These are phyloP conservation scores for Tetraselmis chui DNA, from an alignment of 139 green algal species.

Conservation along the genomic window DNA sequence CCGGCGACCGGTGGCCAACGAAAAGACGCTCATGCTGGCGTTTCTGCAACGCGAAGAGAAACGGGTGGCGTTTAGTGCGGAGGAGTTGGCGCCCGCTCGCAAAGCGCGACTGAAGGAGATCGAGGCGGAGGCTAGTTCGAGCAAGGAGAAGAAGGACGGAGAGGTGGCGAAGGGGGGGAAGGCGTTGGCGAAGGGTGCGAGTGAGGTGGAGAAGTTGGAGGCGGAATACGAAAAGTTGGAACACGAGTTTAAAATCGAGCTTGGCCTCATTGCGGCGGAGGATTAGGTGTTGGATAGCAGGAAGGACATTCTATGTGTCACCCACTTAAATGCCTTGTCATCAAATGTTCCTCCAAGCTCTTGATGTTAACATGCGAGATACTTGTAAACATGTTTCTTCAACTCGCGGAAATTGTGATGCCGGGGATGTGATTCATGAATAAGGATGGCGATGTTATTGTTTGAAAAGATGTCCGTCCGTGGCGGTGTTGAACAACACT, in stretches of 20 bases:
- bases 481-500: too few relatives aligned
- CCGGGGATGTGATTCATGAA: too few relatives aligned
- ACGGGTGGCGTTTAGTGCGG: neutral
- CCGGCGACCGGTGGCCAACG: slow-evolving; percentile 53
- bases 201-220: neutral
- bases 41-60: slow-evolving; percentile 51
- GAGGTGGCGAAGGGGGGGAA: neutral
- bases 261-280: neutral
- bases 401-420: too few relatives aligned
- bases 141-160: neutral
- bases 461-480: too few relatives aligned
- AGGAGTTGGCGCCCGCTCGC: neutral
- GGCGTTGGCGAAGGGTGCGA: neutral
- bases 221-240: neutral
- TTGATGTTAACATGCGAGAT: too few relatives aligned
- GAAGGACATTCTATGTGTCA: too few relatives aligned
- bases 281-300: too few relatives aligned
- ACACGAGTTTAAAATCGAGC: neutral
- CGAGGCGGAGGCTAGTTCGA: neutral
- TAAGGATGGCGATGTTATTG: too few relatives aligned
- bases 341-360: too few relatives aligned
- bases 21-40: slow-evolving; percentile 50
- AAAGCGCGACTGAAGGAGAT: neutral
- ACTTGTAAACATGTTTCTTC: too few relatives aligned
- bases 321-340: too few relatives aligned